Evolutionary conservation across 805 yeast genomes (phyloP).

Genomic region (Metschnikowia corniflorae): DNA sequence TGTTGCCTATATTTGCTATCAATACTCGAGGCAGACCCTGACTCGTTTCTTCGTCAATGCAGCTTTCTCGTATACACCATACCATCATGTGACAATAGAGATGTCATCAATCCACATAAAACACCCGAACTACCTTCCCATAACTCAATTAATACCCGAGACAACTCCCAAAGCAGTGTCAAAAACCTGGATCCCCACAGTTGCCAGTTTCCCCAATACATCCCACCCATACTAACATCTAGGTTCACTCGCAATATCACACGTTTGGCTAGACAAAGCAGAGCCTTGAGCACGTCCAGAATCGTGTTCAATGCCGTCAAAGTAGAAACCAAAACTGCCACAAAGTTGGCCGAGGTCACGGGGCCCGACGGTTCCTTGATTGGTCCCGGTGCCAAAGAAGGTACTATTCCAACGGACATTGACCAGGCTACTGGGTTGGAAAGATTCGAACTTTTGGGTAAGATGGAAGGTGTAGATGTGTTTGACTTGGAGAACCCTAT

Average conservation of each 20-base stretch:
- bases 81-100: too few relatives aligned
- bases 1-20: too few relatives aligned
- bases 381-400: constrained; percentile 87
- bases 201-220: too few relatives aligned
- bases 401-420: constrained; percentile 85
- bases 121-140: too few relatives aligned
- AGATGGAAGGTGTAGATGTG: constrained; percentile 91
- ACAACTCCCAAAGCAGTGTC: too few relatives aligned
- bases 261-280: constrained; percentile 32
- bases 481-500: constrained; percentile 88
- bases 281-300: constrained; percentile 32
- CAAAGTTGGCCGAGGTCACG: constrained; percentile 68
- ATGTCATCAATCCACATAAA: too few relatives aligned
- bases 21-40: too few relatives aligned
- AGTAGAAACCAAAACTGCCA: constrained; percentile 57
- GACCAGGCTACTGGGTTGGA: constrained; percentile 99
- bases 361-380: constrained; percentile 70
- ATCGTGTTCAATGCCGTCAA: constrained; percentile 22
- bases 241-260: constrained; percentile 37
- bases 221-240: constrained; percentile 19
- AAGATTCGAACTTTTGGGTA: constrained; percentile 91
- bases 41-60: too few relatives aligned
- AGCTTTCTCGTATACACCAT: too few relatives aligned
- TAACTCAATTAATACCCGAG: too few relatives aligned
- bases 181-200: too few relatives aligned